Base-by-base conservation (phyloP, 805 yeast species). In the Starmerella tilneyi region DNA sequence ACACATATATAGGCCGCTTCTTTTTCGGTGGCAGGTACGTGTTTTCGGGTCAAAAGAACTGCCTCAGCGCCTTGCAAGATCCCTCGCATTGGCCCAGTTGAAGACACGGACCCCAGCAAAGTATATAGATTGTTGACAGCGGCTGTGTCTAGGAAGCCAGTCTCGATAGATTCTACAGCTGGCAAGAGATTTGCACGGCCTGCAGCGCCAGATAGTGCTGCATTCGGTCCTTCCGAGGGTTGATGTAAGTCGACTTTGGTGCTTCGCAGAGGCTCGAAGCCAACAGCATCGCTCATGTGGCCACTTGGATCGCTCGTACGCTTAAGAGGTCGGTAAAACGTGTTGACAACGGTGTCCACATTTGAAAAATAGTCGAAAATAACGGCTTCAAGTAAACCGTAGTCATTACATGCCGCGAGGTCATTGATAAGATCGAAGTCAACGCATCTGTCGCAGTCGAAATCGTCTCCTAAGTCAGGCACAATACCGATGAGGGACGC, bases 11-110 rank as follows among this genome's bases (percentile, higher is more conserved):
- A 56, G 2, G 42, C 46, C 8, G 56, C 44, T 44, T 56, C 59
- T 6, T 30, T 30, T 15, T 36, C 46, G 3, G 46, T 39, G 27
- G 50, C 23, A 11, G 55, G 49, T 3, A 43, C 48, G 34, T 49
- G 53, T 9, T 42, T 31, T 2, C 59, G 50, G 17, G 48, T 45
- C 13, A 48, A 53, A 32, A 56, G 36, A 5, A 53, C 57, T 5
- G 45, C 31, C 34, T 56, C 56, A 3, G 60, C 60, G 3, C 59
- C 60, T 33, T 54, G 58, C 5, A 56, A 45, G 4, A 56, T 50
- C 9, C 58, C 60, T 0, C 60, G 51, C 53, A 56, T 56, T 1
- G 60, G 58, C 7, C 47, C 44, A 3, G 58, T 52, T 3, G 54
- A 44, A 4, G 54, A 40, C 1, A 50, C 51, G 8, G 47, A 24